These are phyloP conservation scores for Lentithecium fluviatile DNA, from an alignment of 495 filamentous ascomycete species.

Conservation along the genomic window DNA sequence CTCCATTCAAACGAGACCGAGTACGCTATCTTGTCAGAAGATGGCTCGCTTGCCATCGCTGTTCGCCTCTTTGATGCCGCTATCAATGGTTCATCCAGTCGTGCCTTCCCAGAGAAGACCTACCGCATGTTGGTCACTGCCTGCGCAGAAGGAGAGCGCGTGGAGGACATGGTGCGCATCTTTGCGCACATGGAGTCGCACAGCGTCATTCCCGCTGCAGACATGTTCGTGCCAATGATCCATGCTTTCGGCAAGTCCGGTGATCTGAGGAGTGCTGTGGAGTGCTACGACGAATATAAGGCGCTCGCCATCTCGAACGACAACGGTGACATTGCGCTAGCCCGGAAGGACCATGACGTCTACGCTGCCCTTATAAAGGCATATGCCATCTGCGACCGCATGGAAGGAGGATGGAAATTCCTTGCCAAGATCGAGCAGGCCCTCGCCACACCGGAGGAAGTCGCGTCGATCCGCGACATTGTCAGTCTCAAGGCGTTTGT, in stretches of 20 bases:
- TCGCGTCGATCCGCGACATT: slow-evolving; percentile 62
- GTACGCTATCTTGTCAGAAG: slow-evolving; percentile 75
- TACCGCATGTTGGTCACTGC: slow-evolving; percentile 81
- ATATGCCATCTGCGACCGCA: slow-evolving; percentile 75
- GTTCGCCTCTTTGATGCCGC: slow-evolving; percentile 80
- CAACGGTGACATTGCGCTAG: slow-evolving; percentile 65
- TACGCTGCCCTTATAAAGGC: slow-evolving; percentile 87
- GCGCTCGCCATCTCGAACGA: slow-evolving; percentile 77
- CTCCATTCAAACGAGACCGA: slow-evolving; percentile 83
- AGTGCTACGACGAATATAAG: slow-evolving; percentile 94
- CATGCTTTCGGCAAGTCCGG: slow-evolving; percentile 77
- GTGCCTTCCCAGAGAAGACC: slow-evolving; percentile 66
- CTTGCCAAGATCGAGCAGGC: slow-evolving; percentile 63
- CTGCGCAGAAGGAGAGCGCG: slow-evolving; percentile 72
- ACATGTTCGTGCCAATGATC: slow-evolving; percentile 89
- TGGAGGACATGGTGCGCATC: slow-evolving; percentile 83
- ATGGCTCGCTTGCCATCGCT: slow-evolving; percentile 79
- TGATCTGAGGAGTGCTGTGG: slow-evolving; percentile 83
- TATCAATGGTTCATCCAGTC: slow-evolving; percentile 50
- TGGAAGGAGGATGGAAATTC: slow-evolving; percentile 77
- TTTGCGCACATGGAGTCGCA: slow-evolving; percentile 86
- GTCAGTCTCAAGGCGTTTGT: slow-evolving; percentile 74
- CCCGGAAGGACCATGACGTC: slow-evolving; percentile 75
- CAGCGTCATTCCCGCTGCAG: slow-evolving; percentile 67
- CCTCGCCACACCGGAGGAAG: slow-evolving; percentile 49